Evolutionary conservation across 2,329 filamentous ascomycete species (phyloP).

Genomic region (Aspergillus phoenicis): DNA sequence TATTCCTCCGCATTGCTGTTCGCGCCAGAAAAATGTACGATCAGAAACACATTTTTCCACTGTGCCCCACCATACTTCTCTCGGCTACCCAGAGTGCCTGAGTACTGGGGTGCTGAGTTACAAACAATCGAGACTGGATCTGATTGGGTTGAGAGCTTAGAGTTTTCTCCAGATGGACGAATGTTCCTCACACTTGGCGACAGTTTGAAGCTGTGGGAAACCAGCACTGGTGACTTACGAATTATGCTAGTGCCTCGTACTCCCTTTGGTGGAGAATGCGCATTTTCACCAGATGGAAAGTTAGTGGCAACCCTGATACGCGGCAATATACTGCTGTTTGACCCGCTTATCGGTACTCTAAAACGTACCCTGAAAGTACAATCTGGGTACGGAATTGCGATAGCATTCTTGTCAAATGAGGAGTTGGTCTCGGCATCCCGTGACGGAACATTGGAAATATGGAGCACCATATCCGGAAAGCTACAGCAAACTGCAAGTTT

Average conservation of each 20-base stretch:
- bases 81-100: neutral
- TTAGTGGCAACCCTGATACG: neutral
- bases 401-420: neutral
- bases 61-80: neutral
- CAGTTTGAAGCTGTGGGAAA: neutral
- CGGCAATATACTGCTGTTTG: neutral
- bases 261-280: neutral
- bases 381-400: accelerated
- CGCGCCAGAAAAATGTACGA: slow-evolving; percentile 27
- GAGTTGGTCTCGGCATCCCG: neutral
- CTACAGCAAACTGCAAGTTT: too few species aligned
- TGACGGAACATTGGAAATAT: neutral
- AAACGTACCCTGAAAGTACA: neutral
- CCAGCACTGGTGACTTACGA: neutral
- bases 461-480: too few species aligned
- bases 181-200: neutral
- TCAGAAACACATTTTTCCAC: slow-evolving; percentile 26
- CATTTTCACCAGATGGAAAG: neutral
- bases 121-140: neutral
- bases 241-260: neutral
- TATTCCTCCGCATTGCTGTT: slow-evolving; percentile 39
- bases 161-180: neutral
- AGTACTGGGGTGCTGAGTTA: slow-evolving; percentile 5
- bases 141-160: too few species aligned
- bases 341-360: neutral